Evolutionary conservation across 1,139 yeast species (phyloP).

Genomic region (Lodderomyces pseudojiufengensis): DNA sequence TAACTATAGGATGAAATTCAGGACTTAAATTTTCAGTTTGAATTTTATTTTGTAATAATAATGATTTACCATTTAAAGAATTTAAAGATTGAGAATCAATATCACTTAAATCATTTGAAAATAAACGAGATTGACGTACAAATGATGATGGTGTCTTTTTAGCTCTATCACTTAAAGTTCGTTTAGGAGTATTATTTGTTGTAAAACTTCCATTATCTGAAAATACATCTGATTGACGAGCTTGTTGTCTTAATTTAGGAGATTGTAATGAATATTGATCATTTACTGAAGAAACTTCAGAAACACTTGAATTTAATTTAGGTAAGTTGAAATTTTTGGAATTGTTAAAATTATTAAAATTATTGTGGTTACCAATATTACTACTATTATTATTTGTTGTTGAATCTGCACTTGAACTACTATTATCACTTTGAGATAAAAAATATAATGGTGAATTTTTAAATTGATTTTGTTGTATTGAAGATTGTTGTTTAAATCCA

Average conservation of each 20-base stretch:
- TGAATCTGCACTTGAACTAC: constrained; percentile 8
- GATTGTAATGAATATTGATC: constrained; percentile 5
- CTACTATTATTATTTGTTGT: constrained; percentile 2
- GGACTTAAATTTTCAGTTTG: constrained; percentile 32
- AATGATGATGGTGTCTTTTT: constrained; percentile 37
- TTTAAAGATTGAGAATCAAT: constrained; percentile 16
- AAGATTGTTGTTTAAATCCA: constrained; percentile 1
- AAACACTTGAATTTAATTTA: constrained; percentile 6
- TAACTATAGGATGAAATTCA: constrained; percentile 41
- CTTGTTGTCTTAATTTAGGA: constrained; percentile 7
- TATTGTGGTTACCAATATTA: too few relatives aligned
- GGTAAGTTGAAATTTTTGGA: constrained; percentile 6
- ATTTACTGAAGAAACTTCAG: constrained; percentile 9
- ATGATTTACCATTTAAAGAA: constrained; percentile 16
- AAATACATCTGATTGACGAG: constrained; percentile 2
- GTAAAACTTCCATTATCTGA: constrained; percentile 7
- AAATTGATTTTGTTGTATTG: background rate
- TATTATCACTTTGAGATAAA: constrained; percentile 8
- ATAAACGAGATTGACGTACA: constrained; percentile 36
- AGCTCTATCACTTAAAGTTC: constrained; percentile 27
- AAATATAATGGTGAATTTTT: background rate
- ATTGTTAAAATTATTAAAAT: too few relatives aligned
- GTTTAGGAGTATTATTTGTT: constrained; percentile 10
- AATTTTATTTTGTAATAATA: constrained; percentile 20
- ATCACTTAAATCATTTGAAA: constrained; percentile 19